Evolutionary conservation across 164 flowering plant genomes (phyloP).

Genomic region (Berberis thunbergii): DNA sequence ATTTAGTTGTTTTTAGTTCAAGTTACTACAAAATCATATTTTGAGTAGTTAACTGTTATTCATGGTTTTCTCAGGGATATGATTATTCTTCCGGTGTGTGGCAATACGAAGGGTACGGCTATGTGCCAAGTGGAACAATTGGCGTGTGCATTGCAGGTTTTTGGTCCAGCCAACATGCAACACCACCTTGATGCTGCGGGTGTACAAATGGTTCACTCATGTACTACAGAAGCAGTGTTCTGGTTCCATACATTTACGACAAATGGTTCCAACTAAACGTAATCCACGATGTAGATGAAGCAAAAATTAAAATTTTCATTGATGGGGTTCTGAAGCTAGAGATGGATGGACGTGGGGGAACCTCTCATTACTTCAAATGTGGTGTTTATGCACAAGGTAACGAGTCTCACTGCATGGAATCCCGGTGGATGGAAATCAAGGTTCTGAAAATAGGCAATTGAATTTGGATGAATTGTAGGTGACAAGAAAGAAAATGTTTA

Average conservation of each 20-base stretch:
- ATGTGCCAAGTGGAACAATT: too few relatives aligned
- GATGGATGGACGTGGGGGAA: constrained; percentile 17
- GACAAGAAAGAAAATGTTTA: too few relatives aligned
- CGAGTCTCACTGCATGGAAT: constrained; percentile 24
- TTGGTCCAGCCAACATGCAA: too few relatives aligned
- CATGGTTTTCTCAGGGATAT: constrained; percentile 11
- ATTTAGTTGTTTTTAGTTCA: constrained; percentile 14
- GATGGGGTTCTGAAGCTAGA: constrained; percentile 18
- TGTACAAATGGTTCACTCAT: constrained; percentile 10
- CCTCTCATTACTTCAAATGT: constrained; percentile 23
- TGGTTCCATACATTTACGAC: constrained; percentile 17
- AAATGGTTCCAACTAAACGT: constrained; percentile 29
- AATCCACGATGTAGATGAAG: constrained; percentile 24
- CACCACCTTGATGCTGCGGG: too few relatives aligned
- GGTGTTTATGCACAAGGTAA: constrained; percentile 15
- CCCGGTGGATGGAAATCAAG: constrained; percentile 32
- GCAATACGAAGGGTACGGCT: too few relatives aligned
- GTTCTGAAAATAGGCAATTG: constrained; percentile 8
- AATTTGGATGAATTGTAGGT: too few relatives aligned
- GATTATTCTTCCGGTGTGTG: constrained; percentile 8
- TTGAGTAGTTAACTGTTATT: constrained; percentile 20
- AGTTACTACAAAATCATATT: constrained; percentile 25
- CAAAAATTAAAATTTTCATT: constrained; percentile 16
- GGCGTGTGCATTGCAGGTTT: too few relatives aligned
- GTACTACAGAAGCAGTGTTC: constrained; percentile 4